Evolutionary conservation across 2,329 filamentous ascomycete genomes (phyloP).

Genomic region (Diaporthe velutina): DNA sequence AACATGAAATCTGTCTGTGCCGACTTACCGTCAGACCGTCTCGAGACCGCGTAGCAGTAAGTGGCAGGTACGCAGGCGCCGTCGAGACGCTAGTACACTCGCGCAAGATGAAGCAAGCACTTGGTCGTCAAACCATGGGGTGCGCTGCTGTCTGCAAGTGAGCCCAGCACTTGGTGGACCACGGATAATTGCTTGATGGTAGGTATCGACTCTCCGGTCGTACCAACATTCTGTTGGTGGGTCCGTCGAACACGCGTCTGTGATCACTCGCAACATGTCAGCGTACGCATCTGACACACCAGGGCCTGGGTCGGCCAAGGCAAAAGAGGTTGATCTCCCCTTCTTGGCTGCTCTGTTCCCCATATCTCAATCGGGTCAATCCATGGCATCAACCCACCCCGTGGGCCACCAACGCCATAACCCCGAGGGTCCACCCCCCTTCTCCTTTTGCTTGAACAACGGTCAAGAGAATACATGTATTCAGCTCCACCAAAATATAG

Average conservation of each 20-base stretch:
- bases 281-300: conserved; percentile 13
- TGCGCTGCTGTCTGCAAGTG: background rate
- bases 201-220: background rate
- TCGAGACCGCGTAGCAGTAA: background rate
- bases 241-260: conserved; percentile 17
- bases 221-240: background rate
- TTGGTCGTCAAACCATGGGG: background rate
- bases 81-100: background rate
- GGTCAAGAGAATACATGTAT: background rate
- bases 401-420: background rate
- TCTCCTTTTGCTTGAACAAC: conserved; percentile 17
- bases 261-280: background rate
- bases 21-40: too few species aligned
- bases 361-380: conserved; percentile 1
- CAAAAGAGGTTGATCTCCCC: background rate
- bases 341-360: conserved; percentile 4
- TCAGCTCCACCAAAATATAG: background rate
- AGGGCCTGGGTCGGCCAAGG: background rate
- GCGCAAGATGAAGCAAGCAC: background rate
- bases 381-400: conserved; percentile 13
- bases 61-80: too few species aligned
- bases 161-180: background rate
- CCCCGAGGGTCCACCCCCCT: background rate
- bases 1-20: background rate
- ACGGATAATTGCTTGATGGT: background rate